Evolutionary conservation across 768 basidiomycete species (phyloP), one percentile per base, ranked within the genome.

Genomic region (Chalciporus pseudorubinellus): DNA sequence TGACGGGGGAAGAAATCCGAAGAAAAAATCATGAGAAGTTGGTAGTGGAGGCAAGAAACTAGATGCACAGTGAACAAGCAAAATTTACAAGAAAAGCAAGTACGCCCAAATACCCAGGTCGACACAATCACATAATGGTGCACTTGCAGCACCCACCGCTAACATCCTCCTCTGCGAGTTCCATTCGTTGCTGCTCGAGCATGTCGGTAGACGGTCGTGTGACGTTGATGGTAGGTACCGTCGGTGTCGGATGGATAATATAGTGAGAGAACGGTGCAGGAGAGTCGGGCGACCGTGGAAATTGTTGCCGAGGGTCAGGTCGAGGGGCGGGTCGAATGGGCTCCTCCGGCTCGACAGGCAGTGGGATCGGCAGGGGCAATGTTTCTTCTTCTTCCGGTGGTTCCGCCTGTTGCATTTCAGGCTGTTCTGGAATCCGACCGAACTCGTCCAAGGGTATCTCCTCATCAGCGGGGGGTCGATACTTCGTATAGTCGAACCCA

Each of bases 401-500:
- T 19, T 43, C 19, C 31, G 39, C 38, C 0, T 16, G 1, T 10
- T 42, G 56, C 40, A 46, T 51, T 19, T 63, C 52, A 28, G 58
- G 53, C 42, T 61, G 49, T 28, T 62, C 60, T 53, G 71, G 72
- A 33, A 67, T 72, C 21, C 61, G 57, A 18, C 85, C 85, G 61
- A 89, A 85, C 56, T 89, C 87, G 60, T 81, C 77, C 83, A 87
- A 80, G 18, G 75, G 76, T 44, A 86, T 83, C 61, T 77, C 75
- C 46, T 69, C 69, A 26, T 70, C 71, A 19, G 51, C 61, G 42
- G 74, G 72, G 10, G 76, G 74, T 8, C 83, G 81, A 59, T 85
- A 83, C 68, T 91, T 92, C 7, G 83, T 73, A 48, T 80, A 77
- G 60, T 91, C 85, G 64, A 76, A 92, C 4, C 84, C 89, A 66